Evolutionary conservation across 345 rosid species (phyloP), one percentile per base, ranked within the genome.

Genomic region (Psidium friedrichsthalianum): DNA sequence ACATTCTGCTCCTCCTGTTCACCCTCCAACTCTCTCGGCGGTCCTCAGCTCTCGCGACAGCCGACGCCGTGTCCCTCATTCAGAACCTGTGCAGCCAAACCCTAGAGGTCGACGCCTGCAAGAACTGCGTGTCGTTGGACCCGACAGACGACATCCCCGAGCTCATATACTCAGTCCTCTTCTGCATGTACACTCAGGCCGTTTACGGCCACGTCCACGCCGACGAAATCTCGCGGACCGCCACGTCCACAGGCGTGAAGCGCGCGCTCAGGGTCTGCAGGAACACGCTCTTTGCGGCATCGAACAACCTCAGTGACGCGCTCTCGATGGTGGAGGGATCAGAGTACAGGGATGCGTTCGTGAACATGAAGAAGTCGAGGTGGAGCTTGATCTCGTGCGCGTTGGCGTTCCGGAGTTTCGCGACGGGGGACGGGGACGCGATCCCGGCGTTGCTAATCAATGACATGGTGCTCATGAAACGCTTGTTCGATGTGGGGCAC

Each of bases 401-500:
- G 7, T 51, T 58, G 27, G 86, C 86, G 12, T 82, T 88, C 55
- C 27, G 83, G 57, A 86, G 36, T 47, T 24, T 40, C 36, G 83
- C 86, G 5, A 53, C 83, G 5, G 44, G 78, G 44, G 6, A 18
- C 12, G 27, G 84, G 74, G 49, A 61, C 27, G 24, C 54, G n/a
- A 40, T 86, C 25, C 88, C 88, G 13, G 3, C 51, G 1, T 55
- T 12, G 83, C 86, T 86, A 80, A 16, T 80, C 20, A 25, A 56
- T 8, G 58, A 82, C 42, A 78, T 86, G 86, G 74, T 42, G 40
- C 80, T 82, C 53, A n/a, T 61, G 21, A 86, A 88, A 15, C 88
- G 90, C 36, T 64, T 86, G 49, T 82, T 84, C 49, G 86, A 84
- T 40, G 88, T 82, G 27, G 88, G 84, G 56, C 85, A 86, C 52